A percentile compares a stretch with the other conserved stretches of the same genome.
Evolutionary conservation across 768 basidiomycete genomes (phyloP).

Genomic region (Phaeotremella skinneri): DNA sequence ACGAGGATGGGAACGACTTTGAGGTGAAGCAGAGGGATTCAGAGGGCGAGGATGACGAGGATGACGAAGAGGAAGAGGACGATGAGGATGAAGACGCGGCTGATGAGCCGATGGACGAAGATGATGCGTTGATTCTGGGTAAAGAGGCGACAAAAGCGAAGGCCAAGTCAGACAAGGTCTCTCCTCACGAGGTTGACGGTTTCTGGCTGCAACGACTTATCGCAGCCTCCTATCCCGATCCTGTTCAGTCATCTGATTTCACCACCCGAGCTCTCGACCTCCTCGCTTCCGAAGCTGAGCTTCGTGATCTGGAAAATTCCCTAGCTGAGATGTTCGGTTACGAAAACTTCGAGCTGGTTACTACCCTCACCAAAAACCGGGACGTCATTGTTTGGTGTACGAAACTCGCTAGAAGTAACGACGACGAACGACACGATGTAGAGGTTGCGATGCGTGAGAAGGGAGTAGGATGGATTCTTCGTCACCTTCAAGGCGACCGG

Average conservation of each 20-base stretch:
- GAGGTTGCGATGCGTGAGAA: constrained; percentile 99
- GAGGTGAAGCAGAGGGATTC: constrained; percentile 75
- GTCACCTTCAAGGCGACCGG: constrained; percentile 79
- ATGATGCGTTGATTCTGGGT: constrained; percentile 77
- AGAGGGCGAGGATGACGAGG: constrained; percentile 68
- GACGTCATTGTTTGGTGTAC: constrained; percentile 98
- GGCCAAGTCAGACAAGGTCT: constrained; percentile 68
- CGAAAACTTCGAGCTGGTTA: constrained; percentile 74
- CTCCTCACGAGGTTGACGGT: constrained; percentile 86
- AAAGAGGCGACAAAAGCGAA: constrained; percentile 58
- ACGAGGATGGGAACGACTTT: constrained; percentile 75
- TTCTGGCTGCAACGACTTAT: constrained; percentile 99
- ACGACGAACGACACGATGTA: constrained; percentile 83
- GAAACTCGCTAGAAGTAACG: constrained; percentile 82
- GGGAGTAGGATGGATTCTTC: constrained; percentile 90
- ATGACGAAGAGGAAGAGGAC: constrained; percentile 55
- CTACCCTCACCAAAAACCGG: constrained; percentile 87
- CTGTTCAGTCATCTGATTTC: constrained; percentile 89
- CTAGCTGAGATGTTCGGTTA: constrained; percentile 97
- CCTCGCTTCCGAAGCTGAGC: constrained; percentile 78
- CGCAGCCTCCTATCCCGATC: constrained; percentile 84
- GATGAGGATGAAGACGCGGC: constrained; percentile 53
- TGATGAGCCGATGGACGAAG: constrained; percentile 56
- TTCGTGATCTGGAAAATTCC: constrained; percentile 91
- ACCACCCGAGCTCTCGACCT: constrained; percentile 77